A percentile compares a stretch with the other conserved stretches of the same genome.
Evolutionary conservation across 1,284 basidiomycete species (phyloP).

Genomic region (Ustilago esculenta): DNA sequence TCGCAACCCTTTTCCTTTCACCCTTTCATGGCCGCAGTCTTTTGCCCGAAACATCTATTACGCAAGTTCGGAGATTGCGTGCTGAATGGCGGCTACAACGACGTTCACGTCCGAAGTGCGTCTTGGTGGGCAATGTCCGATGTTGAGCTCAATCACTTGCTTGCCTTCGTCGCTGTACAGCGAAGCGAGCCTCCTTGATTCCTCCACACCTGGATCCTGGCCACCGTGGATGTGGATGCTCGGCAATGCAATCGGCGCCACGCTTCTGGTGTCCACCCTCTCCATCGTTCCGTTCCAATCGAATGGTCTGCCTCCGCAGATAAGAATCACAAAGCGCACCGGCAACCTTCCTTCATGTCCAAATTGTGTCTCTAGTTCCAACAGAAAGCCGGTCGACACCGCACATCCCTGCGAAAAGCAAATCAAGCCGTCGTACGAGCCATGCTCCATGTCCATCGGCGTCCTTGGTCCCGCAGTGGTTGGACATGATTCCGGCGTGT

Average conservation of each 20-base stretch:
- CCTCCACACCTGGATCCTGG: constrained; percentile 25
- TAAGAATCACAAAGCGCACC: constrained; percentile 32
- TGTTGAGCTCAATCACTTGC: constrained; percentile 36
- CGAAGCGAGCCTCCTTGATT: constrained; percentile 20
- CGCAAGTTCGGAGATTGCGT: not conserved
- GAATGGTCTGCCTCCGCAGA: constrained; percentile 43
- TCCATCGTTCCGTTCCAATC: constrained; percentile 20
- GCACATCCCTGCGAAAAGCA: constrained; percentile 54
- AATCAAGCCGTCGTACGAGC: constrained; percentile 34
- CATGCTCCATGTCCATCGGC: not conserved
- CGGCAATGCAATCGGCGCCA: constrained; percentile 9
- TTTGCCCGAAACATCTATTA: too few relatives aligned
- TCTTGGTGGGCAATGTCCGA: constrained; percentile 43
- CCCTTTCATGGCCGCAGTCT: too few relatives aligned
- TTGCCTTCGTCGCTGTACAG: constrained; percentile 22
- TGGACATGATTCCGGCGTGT: constrained; percentile 17
- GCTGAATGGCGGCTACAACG: constrained; percentile 28
- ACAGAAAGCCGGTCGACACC: constrained; percentile 31
- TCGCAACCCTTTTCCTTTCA: too few relatives aligned
- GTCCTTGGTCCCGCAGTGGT: constrained; percentile 20
- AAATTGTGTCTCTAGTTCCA: constrained; percentile 4
- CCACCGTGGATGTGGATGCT: constrained; percentile 40
- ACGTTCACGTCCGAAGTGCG: constrained; percentile 23
- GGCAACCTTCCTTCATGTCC: not conserved
- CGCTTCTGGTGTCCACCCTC: constrained; percentile 9